These are phyloP conservation scores for Hypoxylon subgilvum DNA, from an alignment of 495 filamentous ascomycete genomes.

Conservation along the genomic window DNA sequence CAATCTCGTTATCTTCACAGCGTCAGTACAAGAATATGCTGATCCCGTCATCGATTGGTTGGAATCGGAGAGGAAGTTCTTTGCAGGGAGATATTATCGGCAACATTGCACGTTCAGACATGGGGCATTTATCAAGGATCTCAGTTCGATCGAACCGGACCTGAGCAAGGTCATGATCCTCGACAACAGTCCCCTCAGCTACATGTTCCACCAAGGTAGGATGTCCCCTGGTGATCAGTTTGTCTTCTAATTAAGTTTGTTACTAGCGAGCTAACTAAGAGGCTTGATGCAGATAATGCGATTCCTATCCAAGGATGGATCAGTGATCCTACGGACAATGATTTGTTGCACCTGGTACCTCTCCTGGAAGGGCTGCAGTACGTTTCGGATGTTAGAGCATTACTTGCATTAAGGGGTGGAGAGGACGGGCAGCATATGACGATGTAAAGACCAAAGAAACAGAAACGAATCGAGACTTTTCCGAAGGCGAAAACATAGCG, in stretches of 20 bases:
- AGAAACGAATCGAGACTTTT: slow-evolving; percentile 20
- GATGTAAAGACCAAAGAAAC: slow-evolving; percentile 30
- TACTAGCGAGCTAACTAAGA: slow-evolving; percentile 25
- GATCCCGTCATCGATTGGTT: slow-evolving; percentile 99
- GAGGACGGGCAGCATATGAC: slow-evolving; percentile 67
- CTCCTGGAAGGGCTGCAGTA: slow-evolving; percentile 94
- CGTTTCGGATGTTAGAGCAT: slow-evolving; percentile 89
- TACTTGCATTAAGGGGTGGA: slow-evolving; percentile 85
- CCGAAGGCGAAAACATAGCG: slow-evolving; percentile 29
- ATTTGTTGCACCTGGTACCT: slow-evolving; percentile 89
- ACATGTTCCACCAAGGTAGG: slow-evolving; percentile 97
- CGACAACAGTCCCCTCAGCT: slow-evolving; percentile 97
- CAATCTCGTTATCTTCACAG: slow-evolving; percentile 95
- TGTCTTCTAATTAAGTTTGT: not conserved
- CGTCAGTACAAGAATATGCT: slow-evolving; percentile 96
- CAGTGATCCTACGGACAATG: slow-evolving; percentile 86
- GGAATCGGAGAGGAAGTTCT: slow-evolving; percentile 94
- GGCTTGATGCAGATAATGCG: slow-evolving; percentile 74
- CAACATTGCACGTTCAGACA: slow-evolving; percentile 96
- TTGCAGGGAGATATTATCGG: slow-evolving; percentile 86
- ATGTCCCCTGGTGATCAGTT: slow-evolving; percentile 12
- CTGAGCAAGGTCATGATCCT: slow-evolving; percentile 97
- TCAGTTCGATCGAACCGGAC: slow-evolving; percentile 94
- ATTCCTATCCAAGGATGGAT: slow-evolving; percentile 95
- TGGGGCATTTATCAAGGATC: slow-evolving; percentile 96